Conservation (phyloP, 306 rosid genomes). For the Lathyrus sativus region DNA sequence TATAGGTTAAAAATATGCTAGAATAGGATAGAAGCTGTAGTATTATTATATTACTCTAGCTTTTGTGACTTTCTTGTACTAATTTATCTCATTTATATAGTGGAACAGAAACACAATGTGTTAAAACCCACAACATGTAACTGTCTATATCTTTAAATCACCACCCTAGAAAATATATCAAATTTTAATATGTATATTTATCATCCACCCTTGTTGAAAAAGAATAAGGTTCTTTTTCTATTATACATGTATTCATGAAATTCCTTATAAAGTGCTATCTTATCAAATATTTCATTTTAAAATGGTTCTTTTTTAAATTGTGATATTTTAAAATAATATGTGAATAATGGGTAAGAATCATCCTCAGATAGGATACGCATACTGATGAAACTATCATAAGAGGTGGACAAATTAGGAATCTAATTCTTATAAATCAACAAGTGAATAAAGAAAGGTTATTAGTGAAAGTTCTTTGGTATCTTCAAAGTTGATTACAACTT, state of each 20-base stretch:
- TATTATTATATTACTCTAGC: background rate
- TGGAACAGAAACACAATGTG: slow-evolving; percentile 2
- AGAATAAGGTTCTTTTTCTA: slow-evolving; percentile 34
- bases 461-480: slow-evolving; percentile 22
- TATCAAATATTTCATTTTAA: background rate
- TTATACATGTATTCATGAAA: background rate
- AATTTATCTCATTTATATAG: slow-evolving; percentile 29
- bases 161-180: slow-evolving; percentile 30
- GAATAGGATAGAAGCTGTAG: slow-evolving; percentile 5
- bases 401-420: slow-evolving; percentile 34
- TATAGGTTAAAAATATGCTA: background rate
- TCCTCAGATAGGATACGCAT: background rate
- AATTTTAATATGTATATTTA: slow-evolving; percentile 3
- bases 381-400: background rate
- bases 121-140: slow-evolving; percentile 20
- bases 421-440: slow-evolving; percentile 30
- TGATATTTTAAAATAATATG: slow-evolving; percentile 2
- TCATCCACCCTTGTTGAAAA: slow-evolving; percentile 38
- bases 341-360: background rate
- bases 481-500: slow-evolving; percentile 16
- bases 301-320: background rate
- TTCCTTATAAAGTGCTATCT: slow-evolving; percentile 4
- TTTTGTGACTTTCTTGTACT: slow-evolving; percentile 19
- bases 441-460: slow-evolving; percentile 24
- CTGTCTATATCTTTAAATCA: slow-evolving; percentile 38